A percentile compares a stretch with the other conserved stretches of the same genome.
Conservation (phyloP, 805 yeast genomes). For the Wickerhamiella brachini region DNA sequence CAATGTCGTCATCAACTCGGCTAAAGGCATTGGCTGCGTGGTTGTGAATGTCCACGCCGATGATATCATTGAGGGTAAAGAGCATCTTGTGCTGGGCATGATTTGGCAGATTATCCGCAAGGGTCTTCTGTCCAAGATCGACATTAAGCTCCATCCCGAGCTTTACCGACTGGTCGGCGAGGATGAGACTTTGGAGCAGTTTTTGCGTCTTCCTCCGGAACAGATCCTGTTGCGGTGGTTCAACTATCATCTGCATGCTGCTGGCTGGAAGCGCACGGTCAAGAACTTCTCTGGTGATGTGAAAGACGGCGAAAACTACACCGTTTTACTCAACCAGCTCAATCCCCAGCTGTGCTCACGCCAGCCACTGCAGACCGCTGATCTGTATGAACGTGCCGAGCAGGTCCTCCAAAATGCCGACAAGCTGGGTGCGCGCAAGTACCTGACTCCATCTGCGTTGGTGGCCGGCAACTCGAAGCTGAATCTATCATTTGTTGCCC, state of each 20-base stretch:
- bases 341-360: conserved; percentile 72
- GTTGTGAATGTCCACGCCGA: conserved; percentile 97
- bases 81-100: conserved; percentile 84
- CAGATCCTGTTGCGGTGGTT: conserved; percentile 95
- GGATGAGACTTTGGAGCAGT: conserved; percentile 94
- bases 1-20: conserved; percentile 93
- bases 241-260: conserved; percentile 88
- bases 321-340: conserved; percentile 76
- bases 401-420: conserved; percentile 79
- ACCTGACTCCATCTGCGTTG: conserved; percentile 81
- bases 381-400: conserved; percentile 72
- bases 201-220: conserved; percentile 92
- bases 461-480: conserved; percentile 95
- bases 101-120: conserved; percentile 98
- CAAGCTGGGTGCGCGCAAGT: conserved; percentile 81
- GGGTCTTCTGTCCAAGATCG: conserved; percentile 87
- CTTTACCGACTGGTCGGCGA: conserved; percentile 87
- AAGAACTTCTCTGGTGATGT: conserved; percentile 78
- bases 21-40: conserved; percentile 96
- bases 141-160: conserved; percentile 92
- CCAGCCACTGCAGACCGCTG: conserved; percentile 66
- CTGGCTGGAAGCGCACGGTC: conserved; percentile 78
- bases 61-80: conserved; percentile 92
- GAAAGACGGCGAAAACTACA: conserved; percentile 89
- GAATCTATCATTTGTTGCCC: conserved; percentile 94